Conservation (phyloP, 176 grass and related monocot species). For the Paspalum notatum region DNA sequence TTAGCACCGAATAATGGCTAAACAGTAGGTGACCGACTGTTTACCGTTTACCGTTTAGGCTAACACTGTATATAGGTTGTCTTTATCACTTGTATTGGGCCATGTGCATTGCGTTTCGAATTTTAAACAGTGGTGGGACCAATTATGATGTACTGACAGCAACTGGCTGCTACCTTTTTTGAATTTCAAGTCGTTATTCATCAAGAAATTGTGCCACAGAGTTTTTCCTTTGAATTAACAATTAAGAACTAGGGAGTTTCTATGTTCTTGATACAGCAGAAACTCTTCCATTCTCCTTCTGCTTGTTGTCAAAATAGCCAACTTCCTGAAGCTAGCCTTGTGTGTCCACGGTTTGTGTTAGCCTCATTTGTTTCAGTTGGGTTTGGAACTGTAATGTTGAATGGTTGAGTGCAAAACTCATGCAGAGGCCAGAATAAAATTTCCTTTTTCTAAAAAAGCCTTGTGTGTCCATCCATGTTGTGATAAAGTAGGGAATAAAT, state of each 20-base stretch:
- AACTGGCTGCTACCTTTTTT: slow-evolving; percentile 7
- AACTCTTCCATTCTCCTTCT: neutral
- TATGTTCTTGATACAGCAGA: slow-evolving; percentile 5
- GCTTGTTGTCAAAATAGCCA: slow-evolving; percentile 3
- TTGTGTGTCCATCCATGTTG: neutral
- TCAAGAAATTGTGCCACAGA: neutral
- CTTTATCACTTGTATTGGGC: slow-evolving; percentile 33
- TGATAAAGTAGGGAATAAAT: neutral
- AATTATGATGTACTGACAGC: neutral
- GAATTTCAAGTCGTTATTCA: neutral
- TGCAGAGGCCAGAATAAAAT: too few relatives aligned
- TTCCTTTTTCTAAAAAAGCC: too few relatives aligned
- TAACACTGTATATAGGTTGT: slow-evolving; percentile 36
- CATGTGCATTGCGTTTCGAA: slow-evolving; percentile 19
- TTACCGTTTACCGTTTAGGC: too few relatives aligned
- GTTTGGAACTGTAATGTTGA: too few relatives aligned
- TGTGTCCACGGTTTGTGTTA: too few relatives aligned
- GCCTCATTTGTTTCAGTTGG: too few relatives aligned
- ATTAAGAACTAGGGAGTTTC: slow-evolving; percentile 2
- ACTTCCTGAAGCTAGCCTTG: slow-evolving; percentile 23
- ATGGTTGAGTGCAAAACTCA: too few relatives aligned
- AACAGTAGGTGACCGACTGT: too few relatives aligned
- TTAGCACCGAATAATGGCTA: too few relatives aligned
- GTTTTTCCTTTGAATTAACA: neutral
- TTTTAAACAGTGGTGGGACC: neutral